These are phyloP conservation scores for Alnus rubra DNA, from an alignment of 306 rosid genomes.

Conservation along the genomic window DNA sequence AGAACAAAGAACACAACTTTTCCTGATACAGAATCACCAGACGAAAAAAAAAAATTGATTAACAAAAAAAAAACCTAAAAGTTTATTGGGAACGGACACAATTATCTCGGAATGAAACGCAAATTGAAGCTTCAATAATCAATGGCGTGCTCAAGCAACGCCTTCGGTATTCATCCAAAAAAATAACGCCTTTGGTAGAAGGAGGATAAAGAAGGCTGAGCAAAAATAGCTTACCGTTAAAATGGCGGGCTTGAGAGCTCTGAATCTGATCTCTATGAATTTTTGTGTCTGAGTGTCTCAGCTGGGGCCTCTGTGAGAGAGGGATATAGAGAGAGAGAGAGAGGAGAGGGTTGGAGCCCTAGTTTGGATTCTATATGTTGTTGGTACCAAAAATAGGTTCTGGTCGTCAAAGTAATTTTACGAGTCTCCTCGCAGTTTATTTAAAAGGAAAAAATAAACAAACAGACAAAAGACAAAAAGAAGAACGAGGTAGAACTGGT, in stretches of 20 bases:
- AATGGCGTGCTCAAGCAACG: neutral
- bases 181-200: neutral
- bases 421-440: neutral
- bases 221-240: neutral
- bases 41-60: neutral
- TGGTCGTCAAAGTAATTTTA: neutral
- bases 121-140: neutral
- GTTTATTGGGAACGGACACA: neutral
- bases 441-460: no score
- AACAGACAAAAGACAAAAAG: no score
- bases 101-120: neutral
- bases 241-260: constrained; percentile 1
- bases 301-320: neutral
- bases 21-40: neutral
- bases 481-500: no score
- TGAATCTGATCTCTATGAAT: neutral
- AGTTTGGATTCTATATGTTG: neutral
- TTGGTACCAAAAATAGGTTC: neutral
- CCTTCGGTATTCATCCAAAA: neutral
- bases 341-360: neutral
- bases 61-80: neutral
- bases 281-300: neutral
- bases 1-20: neutral
- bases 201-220: no score
- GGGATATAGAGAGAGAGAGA: neutral